phyloP scores from a whole-genome alignment of 78 protist genomes.

The Cavenderia fasciculata region DNA sequence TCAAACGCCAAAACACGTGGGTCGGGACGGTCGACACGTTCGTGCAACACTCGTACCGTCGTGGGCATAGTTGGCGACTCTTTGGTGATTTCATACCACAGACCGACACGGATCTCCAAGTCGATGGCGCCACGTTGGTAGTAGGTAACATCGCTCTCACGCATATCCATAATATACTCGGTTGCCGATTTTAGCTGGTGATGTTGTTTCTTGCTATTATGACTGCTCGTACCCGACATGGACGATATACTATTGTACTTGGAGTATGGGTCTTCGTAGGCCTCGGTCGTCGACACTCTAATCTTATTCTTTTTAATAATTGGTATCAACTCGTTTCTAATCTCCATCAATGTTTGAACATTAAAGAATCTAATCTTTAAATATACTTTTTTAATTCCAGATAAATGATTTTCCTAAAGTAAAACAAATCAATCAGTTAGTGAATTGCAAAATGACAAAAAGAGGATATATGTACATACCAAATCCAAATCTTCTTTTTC shows the following conservation, averaged over 20 bases:
- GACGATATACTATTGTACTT: neutral
- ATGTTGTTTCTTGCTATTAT: neutral
- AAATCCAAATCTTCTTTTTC: slow-evolving; percentile 92
- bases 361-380: slow-evolving; percentile 87
- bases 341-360: slow-evolving; percentile 70
- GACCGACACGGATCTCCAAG: slow-evolving; percentile 69
- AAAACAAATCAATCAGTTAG: neutral
- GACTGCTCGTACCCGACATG: neutral
- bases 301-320: neutral
- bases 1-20: slow-evolving; percentile 97
- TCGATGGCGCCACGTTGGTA: slow-evolving; percentile 96
- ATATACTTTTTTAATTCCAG: slow-evolving; percentile 81
- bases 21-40: slow-evolving; percentile 87
- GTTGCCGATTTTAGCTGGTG: neutral
- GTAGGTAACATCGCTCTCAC: slow-evolving; percentile 99
- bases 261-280: slow-evolving; percentile 40
- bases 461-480: slow-evolving; percentile 33
- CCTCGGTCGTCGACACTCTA: slow-evolving; percentile 27
- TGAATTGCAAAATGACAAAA: neutral
- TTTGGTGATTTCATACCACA: slow-evolving; percentile 82
- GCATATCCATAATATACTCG: slow-evolving; percentile 77
- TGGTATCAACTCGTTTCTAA: slow-evolving; percentile 70
- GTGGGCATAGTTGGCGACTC: neutral
- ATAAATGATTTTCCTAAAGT: slow-evolving; percentile 90
- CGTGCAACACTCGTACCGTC: neutral